Percentiles rank a stretch among this genome's conserved stretches.
Conservation (phyloP, 1,139 yeast species). For the Magnusiomyces fungicola region DNA sequence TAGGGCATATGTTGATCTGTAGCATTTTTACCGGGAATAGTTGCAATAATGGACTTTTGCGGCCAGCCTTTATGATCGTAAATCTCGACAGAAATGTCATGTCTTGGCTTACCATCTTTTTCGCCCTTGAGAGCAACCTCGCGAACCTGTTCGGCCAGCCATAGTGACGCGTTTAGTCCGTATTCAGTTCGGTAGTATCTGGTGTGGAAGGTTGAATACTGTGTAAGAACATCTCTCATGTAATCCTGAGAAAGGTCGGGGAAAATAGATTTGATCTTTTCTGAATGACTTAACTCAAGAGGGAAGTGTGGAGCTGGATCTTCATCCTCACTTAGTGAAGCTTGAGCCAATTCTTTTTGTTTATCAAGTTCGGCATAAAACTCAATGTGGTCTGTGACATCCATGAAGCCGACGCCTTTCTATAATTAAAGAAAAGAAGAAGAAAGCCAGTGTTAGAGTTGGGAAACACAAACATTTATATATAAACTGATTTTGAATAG, state of each 20-base stretch:
- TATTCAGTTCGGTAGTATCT: slow-evolving; percentile 68
- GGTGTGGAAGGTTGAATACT: slow-evolving; percentile 54
- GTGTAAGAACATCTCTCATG: slow-evolving; percentile 6
- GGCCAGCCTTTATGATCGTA: slow-evolving; percentile 12
- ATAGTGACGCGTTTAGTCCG: slow-evolving; percentile 66
- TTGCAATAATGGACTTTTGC: slow-evolving; percentile 36
- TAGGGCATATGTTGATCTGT: slow-evolving; percentile 20
- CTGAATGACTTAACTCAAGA: not conserved
- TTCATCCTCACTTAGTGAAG: not conserved
- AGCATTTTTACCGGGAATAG: slow-evolving; percentile 36
- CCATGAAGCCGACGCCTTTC: slow-evolving; percentile 12
- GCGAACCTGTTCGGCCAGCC: slow-evolving; percentile 52
- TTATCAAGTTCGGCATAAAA: slow-evolving; percentile 9
- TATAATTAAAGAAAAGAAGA: not conserved
- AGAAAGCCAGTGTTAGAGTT: not conserved
- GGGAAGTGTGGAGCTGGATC: slow-evolving; percentile 4
- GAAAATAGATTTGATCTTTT: slow-evolving; percentile 2
- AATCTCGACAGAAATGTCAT: slow-evolving; percentile 5
- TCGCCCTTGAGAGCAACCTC: slow-evolving; percentile 41
- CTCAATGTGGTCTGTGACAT: slow-evolving; percentile 14
- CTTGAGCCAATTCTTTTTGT: not conserved
- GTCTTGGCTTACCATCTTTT: slow-evolving; percentile 40
- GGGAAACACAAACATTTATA: not conserved
- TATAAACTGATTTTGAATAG: too few relatives aligned
- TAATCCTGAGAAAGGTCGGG: slow-evolving; percentile 2